Evolutionary conservation across 2,329 filamentous ascomycete species (phyloP), one percentile per base, ranked within the genome.

Genomic region (Trichoderma arundinaceum): DNA sequence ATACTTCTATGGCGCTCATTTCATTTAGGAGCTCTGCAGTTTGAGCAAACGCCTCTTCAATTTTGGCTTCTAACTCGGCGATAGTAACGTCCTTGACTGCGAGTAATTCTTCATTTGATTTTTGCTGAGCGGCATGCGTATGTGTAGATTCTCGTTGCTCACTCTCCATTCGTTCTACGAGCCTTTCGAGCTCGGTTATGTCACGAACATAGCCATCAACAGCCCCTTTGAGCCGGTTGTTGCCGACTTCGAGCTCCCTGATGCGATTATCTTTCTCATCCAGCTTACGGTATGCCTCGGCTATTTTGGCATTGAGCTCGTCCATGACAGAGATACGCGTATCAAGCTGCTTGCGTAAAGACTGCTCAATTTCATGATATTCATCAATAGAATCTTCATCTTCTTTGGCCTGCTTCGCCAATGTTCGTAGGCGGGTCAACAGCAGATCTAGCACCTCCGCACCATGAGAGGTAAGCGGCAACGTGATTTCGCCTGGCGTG

Each of bases 381-480:
- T 88, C 84, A 71, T 88, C 86, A 39, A 89, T 83, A 33, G 78
- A 74, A n/a, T 79, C 79, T 54, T 88, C 86, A 46, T 80, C 79
- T 54, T 84, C 82, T 33, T 77, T 80, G 8, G 75, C 77, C 61
- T 78, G 79, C 49, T 78, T 78, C 1, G 82, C 76, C 38, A 88
- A 78, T 13, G 79, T 77, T 2, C 84, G 81, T 2, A 89, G 79
- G 0, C 82, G 78, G 0, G 72, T 72, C 0, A 88, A 79, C 5
- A 88, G 72, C 12, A 87, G 78, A 65, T 86, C 84, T 0, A 89
- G 79, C 0, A 89, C 80, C 59, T 84, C 80, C 0, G 83, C 82
- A 1, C 86, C 86, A 57, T 82, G 82, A 0, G 82, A 81, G 0
- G 80, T 81, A 0, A 87, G 76, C 0, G 85, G 84, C 0, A 87